These are phyloP conservation scores for Lobulomyces angularis DNA, from an alignment of 192 early-diverging fungal genomes.

Conservation along the genomic window DNA sequence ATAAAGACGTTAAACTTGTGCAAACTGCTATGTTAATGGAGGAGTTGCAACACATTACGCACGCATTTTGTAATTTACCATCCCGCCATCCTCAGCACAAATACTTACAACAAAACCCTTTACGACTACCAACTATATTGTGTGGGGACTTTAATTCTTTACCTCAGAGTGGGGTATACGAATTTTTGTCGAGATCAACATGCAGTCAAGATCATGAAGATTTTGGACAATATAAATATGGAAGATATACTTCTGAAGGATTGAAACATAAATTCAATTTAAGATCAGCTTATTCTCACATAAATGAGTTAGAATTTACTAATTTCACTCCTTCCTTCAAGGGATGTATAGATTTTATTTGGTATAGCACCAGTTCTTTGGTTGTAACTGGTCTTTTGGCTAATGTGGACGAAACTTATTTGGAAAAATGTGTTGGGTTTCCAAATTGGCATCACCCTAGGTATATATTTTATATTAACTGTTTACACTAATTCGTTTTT, in stretches of 20 bases:
- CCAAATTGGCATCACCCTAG: constrained; percentile 71
- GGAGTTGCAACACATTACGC: constrained; percentile 58
- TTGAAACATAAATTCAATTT: constrained; percentile 70
- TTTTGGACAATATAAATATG: constrained; percentile 68
- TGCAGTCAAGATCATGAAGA: constrained; percentile 76
- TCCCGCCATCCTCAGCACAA: constrained; percentile 12
- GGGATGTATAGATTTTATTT: constrained; percentile 90
- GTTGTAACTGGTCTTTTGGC: constrained; percentile 68
- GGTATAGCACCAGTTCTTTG: constrained; percentile 67
- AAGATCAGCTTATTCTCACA: constrained; percentile 64
- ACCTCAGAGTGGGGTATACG: constrained; percentile 80
- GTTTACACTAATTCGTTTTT: too few relatives aligned
- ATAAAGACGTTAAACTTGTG: constrained; percentile 88
- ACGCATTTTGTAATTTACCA: constrained; percentile 34
- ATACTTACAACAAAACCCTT: background rate
- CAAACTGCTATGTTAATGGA: constrained; percentile 90
- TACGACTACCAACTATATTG: constrained; percentile 42
- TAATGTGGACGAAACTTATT: constrained; percentile 69
- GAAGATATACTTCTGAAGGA: constrained; percentile 70
- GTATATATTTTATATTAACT: too few relatives aligned
- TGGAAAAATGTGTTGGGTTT: constrained; percentile 71
- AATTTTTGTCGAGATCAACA: constrained; percentile 67
- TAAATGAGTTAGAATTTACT: constrained; percentile 75
- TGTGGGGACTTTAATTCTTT: constrained; percentile 93
- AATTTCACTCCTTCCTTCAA: constrained; percentile 78